These are phyloP conservation scores for Cichorium intybus DNA, from an alignment of 140 eudicot species.

Conservation along the genomic window DNA sequence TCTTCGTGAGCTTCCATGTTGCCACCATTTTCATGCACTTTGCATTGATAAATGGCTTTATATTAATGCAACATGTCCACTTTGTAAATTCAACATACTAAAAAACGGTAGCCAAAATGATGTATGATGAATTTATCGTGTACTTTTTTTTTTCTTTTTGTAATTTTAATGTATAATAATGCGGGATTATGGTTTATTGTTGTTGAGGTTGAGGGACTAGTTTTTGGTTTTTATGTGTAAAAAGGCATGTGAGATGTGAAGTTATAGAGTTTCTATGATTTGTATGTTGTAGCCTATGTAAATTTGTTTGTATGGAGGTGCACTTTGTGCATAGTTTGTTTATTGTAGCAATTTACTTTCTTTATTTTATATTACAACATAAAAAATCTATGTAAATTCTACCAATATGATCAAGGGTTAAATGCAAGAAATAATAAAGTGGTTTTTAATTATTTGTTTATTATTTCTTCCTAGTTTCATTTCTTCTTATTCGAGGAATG, in stretches of 20 bases:
- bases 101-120: slow-evolving; percentile 11
- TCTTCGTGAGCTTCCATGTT: slow-evolving; percentile 66
- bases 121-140: not conserved
- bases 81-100: slow-evolving; percentile 49
- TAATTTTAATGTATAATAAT: slow-evolving; percentile 7
- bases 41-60: slow-evolving; percentile 61
- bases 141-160: not conserved
- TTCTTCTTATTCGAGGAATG: no score
- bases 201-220: slow-evolving; percentile 14
- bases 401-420: no score
- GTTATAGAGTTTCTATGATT: not conserved
- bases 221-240: not conserved
- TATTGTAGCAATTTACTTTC: no score
- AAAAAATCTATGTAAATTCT: no score
- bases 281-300: slow-evolving; percentile 2
- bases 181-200: not conserved
- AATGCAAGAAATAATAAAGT: no score
- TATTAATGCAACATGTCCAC: slow-evolving; percentile 69
- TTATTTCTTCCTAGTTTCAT: no score
- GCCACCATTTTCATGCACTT: slow-evolving; percentile 51
- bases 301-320: not conserved
- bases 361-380: no score
- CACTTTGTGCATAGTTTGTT: not conserved
- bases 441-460: slow-evolving; percentile 6
- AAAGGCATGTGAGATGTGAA: slow-evolving; percentile 3